Conservation (phyloP, 768 basidiomycete species). For the Mycena epipterygia region DNA sequence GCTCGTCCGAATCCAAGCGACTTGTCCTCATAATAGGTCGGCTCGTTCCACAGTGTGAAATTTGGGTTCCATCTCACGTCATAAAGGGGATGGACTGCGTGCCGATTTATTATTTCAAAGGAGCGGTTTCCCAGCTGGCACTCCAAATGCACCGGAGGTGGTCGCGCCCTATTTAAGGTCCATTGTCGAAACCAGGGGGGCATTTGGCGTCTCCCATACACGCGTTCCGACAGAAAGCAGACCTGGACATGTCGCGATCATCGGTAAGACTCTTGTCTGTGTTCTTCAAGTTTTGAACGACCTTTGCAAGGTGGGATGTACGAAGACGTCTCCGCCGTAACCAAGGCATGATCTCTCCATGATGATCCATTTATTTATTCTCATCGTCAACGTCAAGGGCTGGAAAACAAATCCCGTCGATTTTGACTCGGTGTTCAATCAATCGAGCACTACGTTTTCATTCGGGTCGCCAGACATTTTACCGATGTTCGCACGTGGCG, state of each 20-base stretch:
- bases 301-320: slow-evolving; percentile 81
- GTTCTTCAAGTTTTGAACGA: not conserved
- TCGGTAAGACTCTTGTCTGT: slow-evolving; percentile 63
- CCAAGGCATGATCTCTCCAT: slow-evolving; percentile 66
- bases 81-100: slow-evolving; percentile 83
- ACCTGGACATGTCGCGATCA: slow-evolving; percentile 91
- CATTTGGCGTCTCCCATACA: slow-evolving; percentile 89
- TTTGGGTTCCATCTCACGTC: slow-evolving; percentile 4
- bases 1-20: slow-evolving; percentile 70
- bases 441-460: slow-evolving; percentile 80
- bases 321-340: slow-evolving; percentile 90
- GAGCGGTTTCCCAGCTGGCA: slow-evolving; percentile 67
- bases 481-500: slow-evolving; percentile 88
- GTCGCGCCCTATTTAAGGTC: slow-evolving; percentile 83
- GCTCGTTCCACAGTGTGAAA: not conserved
- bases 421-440: slow-evolving; percentile 92
- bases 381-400: slow-evolving; percentile 59
- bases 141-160: slow-evolving; percentile 65
- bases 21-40: slow-evolving; percentile 79
- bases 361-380: slow-evolving; percentile 2
- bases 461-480: slow-evolving; percentile 93
- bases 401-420: slow-evolving; percentile 92
- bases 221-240: slow-evolving; percentile 90
- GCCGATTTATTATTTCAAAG: slow-evolving; percentile 83
- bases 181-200: slow-evolving; percentile 75